phyloP scores from a whole-genome alignment of 495 filamentous ascomycete species.

The Neurospora tetraspora region DNA sequence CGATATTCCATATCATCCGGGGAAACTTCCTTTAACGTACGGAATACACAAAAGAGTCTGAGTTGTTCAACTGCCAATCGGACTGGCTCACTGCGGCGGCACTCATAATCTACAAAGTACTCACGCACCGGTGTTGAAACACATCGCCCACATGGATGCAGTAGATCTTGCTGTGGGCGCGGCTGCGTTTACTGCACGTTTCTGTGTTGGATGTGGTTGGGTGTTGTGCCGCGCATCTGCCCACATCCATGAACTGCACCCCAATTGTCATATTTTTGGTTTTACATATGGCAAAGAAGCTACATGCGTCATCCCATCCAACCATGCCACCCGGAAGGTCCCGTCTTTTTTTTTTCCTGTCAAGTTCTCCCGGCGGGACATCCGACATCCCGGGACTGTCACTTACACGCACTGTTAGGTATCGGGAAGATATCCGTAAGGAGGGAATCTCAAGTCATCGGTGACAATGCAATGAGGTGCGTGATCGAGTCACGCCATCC shows the following conservation, averaged over 20 bases:
- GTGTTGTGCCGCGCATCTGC: not conserved
- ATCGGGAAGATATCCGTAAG: not conserved
- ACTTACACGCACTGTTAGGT: not conserved
- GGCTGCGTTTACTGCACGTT: not conserved
- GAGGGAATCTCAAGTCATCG: not conserved
- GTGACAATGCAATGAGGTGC: not conserved
- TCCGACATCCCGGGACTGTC: not conserved
- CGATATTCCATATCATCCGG: not conserved
- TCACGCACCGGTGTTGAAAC: not conserved
- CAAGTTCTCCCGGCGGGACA: not conserved
- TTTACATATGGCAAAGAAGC: not conserved
- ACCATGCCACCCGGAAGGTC: not conserved
- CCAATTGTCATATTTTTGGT: not conserved
- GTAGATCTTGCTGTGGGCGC: not conserved
- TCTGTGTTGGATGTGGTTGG: not conserved
- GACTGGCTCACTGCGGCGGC: not conserved
- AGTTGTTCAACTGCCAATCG: not conserved
- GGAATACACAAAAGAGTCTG: not conserved
- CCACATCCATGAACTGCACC: not conserved
- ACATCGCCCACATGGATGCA: not conserved
- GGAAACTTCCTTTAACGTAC: not conserved
- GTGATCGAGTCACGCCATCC: not conserved
- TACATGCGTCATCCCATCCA: not conserved
- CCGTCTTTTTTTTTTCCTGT: not conserved
- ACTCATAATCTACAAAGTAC: not conserved